Conservation (phyloP, 352 stramenopile genomes). For the Phytophthora tentaculata region DNA sequence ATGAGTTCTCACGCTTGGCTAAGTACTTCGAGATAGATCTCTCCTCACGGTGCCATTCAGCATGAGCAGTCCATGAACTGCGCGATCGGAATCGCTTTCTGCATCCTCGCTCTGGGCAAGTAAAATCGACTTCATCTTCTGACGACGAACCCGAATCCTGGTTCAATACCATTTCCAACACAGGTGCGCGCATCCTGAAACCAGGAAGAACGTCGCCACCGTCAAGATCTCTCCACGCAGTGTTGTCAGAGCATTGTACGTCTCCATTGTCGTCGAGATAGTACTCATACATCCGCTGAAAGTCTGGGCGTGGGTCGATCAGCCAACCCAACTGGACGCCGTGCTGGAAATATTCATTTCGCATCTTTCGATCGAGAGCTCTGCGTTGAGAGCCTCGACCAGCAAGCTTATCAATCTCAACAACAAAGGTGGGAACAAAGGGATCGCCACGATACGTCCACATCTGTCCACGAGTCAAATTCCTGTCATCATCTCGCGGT, state of each 20-base stretch:
- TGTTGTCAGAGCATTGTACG: constrained; percentile 10
- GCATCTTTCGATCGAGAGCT: constrained; percentile 20
- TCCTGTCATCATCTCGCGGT: constrained; percentile 4
- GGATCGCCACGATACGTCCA: constrained; percentile 33
- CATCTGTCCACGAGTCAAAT: not conserved
- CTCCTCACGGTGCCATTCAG: constrained; percentile 17
- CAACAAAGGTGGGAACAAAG: constrained; percentile 17
- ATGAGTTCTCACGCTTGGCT: not conserved
- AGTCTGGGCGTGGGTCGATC: constrained; percentile 16
- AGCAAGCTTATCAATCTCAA: constrained; percentile 13
- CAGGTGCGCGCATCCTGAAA: constrained; percentile 10
- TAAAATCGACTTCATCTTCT: constrained; percentile 30
- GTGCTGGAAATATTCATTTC: constrained; percentile 15
- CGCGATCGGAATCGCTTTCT: constrained; percentile 13
- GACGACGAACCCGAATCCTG: constrained; percentile 21
- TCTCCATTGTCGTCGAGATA: constrained; percentile 20
- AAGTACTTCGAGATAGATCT: not conserved
- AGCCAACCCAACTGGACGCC: constrained; percentile 17
- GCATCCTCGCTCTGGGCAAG: constrained; percentile 7
- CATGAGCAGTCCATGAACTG: constrained; percentile 11
- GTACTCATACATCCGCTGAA: constrained; percentile 24
- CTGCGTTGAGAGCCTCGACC: constrained; percentile 2
- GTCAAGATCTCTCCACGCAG: constrained; percentile 8
- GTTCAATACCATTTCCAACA: constrained; percentile 15
- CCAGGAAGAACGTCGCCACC: constrained; percentile 29